phyloP scores from a whole-genome alignment of 129 eudicot genomes.

The Sambucus nigra region DNA sequence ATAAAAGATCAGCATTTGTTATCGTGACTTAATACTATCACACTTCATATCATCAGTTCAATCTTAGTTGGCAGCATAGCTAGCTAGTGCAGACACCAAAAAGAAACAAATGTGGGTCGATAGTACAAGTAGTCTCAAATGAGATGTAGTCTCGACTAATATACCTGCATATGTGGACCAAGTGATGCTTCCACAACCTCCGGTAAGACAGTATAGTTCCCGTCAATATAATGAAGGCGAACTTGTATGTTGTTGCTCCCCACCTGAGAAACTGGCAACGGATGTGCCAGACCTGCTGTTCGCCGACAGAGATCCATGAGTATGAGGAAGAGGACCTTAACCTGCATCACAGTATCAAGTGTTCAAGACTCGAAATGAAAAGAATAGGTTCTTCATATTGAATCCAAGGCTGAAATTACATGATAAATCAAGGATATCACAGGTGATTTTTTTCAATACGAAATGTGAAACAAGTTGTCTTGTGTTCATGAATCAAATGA shows the following conservation, averaged over 20 bases:
- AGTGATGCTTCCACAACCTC: conserved; percentile 99
- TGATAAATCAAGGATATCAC: too few species aligned
- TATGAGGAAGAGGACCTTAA: conserved; percentile 83
- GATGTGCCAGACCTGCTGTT: conserved; percentile 70
- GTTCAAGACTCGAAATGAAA: neutral
- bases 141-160: neutral
- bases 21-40: too few species aligned
- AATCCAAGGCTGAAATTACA: neutral
- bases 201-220: conserved; percentile 89
- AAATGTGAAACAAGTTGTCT: too few species aligned
- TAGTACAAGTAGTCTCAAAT: too few species aligned
- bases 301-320: conserved; percentile 95
- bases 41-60: too few species aligned
- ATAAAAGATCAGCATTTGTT: too few species aligned
- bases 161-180: conserved; percentile 99
- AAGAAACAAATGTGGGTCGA: too few species aligned
- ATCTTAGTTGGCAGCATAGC: too few species aligned
- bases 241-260: conserved; percentile 86
- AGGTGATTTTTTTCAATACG: too few species aligned
- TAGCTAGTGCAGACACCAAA: too few species aligned
- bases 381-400: neutral
- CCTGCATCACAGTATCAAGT: conserved; percentile 40
- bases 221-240: conserved; percentile 94
- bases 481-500: too few species aligned
- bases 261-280: conserved; percentile 91